Evolutionary conservation across 2,329 filamentous ascomycete species (phyloP).

Genomic region (Colletotrichum sansevieriae): DNA sequence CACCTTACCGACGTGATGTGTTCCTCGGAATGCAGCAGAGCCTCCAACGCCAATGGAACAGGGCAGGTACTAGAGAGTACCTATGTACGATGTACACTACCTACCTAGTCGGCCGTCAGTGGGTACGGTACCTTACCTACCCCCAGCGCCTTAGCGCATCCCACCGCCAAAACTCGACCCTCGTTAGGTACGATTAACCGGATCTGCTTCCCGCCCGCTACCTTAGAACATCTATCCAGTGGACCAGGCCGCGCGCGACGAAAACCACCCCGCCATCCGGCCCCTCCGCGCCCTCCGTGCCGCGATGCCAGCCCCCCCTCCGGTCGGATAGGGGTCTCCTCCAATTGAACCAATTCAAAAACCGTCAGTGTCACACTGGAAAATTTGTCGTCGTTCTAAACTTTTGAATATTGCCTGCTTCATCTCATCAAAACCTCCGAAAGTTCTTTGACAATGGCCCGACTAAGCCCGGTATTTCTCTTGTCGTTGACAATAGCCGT

Average conservation of each 20-base stretch:
- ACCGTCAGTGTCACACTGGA: not conserved
- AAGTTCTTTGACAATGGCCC: not conserved
- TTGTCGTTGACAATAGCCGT: slow-evolving; percentile 15
- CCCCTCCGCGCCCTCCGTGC: slow-evolving; percentile 15
- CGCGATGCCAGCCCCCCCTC: slow-evolving; percentile 8
- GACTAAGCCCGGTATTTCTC: slow-evolving; percentile 18
- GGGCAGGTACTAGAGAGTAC: too few species aligned
- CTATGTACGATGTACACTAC: too few species aligned
- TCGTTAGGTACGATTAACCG: not conserved
- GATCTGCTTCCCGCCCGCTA: not conserved
- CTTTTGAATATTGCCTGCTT: too few species aligned
- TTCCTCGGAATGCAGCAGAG: too few species aligned
- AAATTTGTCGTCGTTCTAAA: too few species aligned
- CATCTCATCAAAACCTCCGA: too few species aligned
- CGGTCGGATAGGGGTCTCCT: slow-evolving; percentile 16
- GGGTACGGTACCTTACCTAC: not conserved
- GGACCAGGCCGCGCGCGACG: slow-evolving; percentile 39
- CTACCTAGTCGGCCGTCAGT: too few species aligned
- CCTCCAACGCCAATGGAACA: too few species aligned
- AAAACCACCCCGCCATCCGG: slow-evolving; percentile 15
- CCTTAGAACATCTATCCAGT: slow-evolving; percentile 3
- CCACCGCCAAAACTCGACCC: not conserved
- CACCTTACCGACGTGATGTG: too few species aligned
- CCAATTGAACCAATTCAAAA: not conserved
- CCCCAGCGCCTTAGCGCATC: not conserved